phyloP scores from a whole-genome alignment of 305 asterid genomes.

The Rubia peregrina region DNA sequence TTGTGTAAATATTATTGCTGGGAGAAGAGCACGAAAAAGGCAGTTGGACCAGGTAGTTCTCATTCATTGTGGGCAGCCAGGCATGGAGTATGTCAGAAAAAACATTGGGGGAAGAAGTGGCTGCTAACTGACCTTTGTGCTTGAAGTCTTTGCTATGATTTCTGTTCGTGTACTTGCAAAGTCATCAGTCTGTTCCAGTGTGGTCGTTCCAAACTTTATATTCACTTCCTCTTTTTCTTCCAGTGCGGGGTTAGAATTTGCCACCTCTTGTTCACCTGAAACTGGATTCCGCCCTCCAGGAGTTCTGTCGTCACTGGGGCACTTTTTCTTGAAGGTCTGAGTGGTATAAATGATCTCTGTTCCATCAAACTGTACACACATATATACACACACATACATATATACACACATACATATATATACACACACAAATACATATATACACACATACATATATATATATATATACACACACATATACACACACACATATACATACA shows the following conservation, averaged over 20 bases:
- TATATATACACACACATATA: too few relatives aligned
- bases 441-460: too few relatives aligned
- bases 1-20: too few relatives aligned
- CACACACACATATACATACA: too few relatives aligned
- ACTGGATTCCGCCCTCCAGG: background rate
- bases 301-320: background rate
- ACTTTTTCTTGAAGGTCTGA: conserved; percentile 9
- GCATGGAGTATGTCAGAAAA: too few relatives aligned
- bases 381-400: too few relatives aligned
- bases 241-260: background rate
- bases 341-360: conserved; percentile 10
- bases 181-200: conserved; percentile 12
- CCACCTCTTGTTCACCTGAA: background rate
- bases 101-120: too few relatives aligned
- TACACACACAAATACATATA: too few relatives aligned
- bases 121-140: conserved; percentile 29
- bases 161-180: conserved; percentile 16
- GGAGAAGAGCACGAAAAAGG: too few relatives aligned
- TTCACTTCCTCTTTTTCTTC: background rate
- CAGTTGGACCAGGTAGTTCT: too few relatives aligned
- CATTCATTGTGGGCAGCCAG: too few relatives aligned
- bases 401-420: too few relatives aligned
- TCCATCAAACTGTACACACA: conserved; percentile 24
- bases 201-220: background rate
- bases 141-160: conserved; percentile 23